These are phyloP conservation scores for Candida coquimbonensis DNA, from an alignment of 805 yeast genomes.

Conservation along the genomic window DNA sequence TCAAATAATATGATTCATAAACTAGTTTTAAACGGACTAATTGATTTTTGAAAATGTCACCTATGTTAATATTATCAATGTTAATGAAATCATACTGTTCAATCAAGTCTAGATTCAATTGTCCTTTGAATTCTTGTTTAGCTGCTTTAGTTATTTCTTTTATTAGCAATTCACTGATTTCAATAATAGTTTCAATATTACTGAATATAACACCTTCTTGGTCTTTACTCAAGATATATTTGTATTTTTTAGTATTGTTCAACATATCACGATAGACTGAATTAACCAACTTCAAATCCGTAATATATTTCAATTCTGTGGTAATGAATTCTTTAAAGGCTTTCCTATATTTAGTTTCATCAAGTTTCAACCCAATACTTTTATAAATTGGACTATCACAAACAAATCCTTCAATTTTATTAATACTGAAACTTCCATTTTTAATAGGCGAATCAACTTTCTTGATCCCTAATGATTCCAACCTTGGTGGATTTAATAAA, in stretches of 20 bases:
- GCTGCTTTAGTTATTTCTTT: constrained; percentile 10
- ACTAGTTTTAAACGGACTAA: constrained; percentile 28
- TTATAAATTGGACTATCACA: constrained; percentile 8
- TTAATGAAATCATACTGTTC: constrained; percentile 9
- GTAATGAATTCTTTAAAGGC: constrained; percentile 24
- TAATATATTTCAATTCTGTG: constrained; percentile 29
- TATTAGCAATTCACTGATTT: constrained; percentile 28
- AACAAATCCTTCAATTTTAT: constrained; percentile 3
- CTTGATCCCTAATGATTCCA: constrained; percentile 20
- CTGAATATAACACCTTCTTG: constrained; percentile 38
- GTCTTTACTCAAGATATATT: constrained; percentile 25
- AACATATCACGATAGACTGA: constrained; percentile 28
- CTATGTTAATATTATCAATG: constrained; percentile 20
- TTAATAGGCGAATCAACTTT: constrained; percentile 32
- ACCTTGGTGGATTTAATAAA: constrained; percentile 16
- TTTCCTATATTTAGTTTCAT: constrained; percentile 14
- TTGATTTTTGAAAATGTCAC: constrained; percentile 24
- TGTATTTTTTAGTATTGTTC: constrained; percentile 23
- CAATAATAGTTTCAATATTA: constrained; percentile 32
- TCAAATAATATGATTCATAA: constrained; percentile 26
- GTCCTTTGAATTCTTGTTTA: background rate
- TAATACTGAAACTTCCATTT: constrained; percentile 14
- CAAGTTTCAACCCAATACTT: background rate
- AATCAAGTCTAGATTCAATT: constrained; percentile 3
- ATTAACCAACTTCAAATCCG: constrained; percentile 24